phyloP scores from a whole-genome alignment of 768 basidiomycete genomes.

The Sporobolomyces phaffii region DNA sequence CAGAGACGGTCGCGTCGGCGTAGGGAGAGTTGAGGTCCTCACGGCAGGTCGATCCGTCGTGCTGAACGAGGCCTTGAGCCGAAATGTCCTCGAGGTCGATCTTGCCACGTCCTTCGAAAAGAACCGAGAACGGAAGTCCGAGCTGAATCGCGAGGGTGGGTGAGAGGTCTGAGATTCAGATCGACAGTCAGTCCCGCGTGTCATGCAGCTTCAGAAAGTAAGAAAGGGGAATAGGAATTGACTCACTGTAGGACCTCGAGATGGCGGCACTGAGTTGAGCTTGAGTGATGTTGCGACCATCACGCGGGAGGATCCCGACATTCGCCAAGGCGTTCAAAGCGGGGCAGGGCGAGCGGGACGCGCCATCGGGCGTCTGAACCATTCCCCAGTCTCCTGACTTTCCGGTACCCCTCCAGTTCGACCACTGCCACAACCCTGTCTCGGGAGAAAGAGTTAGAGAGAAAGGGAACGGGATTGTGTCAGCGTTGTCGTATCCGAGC shows the following conservation, averaged over 20 bases:
- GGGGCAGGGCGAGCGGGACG: constrained; percentile 16
- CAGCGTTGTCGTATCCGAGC: too few relatives aligned
- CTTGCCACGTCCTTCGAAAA: constrained; percentile 18
- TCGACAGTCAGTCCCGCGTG: too few relatives aligned
- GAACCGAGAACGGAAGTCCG: constrained; percentile 4
- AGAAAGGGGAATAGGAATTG: not conserved
- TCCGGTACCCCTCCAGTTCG: constrained; percentile 14
- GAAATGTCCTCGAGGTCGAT: constrained; percentile 20
- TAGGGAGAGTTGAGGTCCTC: constrained; percentile 10
- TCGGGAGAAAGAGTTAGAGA: too few relatives aligned
- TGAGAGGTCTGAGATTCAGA: constrained; percentile 2
- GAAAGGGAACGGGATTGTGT: too few relatives aligned
- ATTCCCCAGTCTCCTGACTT: not conserved
- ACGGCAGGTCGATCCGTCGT: constrained; percentile 14
- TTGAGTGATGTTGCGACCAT: constrained; percentile 29
- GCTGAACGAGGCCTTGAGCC: constrained; percentile 19
- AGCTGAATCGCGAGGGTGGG: constrained; percentile 27
- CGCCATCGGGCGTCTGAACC: not conserved
- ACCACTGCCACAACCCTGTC: constrained; percentile 17
- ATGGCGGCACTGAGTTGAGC: constrained; percentile 28
- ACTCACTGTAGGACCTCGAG: constrained; percentile 33
- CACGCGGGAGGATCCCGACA: constrained; percentile 23
- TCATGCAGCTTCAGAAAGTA: too few relatives aligned
- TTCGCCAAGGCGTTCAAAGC: constrained; percentile 39
- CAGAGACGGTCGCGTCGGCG: not conserved